A percentile compares a stretch with the other conserved stretches of the same genome.
phyloP scores from a whole-genome alignment of 352 stramenopile species.

The Pythium sukuiense region DNA sequence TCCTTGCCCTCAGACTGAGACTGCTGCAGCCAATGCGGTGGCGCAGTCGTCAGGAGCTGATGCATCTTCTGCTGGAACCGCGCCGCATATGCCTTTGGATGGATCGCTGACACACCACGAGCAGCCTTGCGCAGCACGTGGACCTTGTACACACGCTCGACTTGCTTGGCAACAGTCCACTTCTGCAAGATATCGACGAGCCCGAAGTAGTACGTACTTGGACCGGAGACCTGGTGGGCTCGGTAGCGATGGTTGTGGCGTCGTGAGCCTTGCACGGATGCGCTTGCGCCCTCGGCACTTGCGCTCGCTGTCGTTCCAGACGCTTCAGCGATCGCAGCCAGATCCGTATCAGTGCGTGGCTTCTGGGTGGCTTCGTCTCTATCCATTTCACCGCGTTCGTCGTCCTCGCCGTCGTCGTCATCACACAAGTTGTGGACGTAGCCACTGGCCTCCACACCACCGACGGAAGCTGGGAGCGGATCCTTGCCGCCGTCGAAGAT shows the following conservation, averaged over 20 bases:
- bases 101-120: slow-evolving; percentile 74
- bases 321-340: not conserved
- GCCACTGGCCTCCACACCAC: slow-evolving; percentile 26
- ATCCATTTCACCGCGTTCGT: slow-evolving; percentile 27
- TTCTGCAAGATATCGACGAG: slow-evolving; percentile 90
- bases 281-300: not conserved
- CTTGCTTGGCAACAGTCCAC: slow-evolving; percentile 80
- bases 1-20: slow-evolving; percentile 31
- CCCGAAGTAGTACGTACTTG: slow-evolving; percentile 89
- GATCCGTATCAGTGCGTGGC: not conserved
- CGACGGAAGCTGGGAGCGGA: not conserved
- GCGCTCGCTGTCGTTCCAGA: slow-evolving; percentile 16
- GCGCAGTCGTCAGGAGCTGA: slow-evolving; percentile 73
- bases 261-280: not conserved
- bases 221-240: slow-evolving; percentile 78
- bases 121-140: slow-evolving; percentile 68
- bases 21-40: slow-evolving; percentile 20
- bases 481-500: not conserved
- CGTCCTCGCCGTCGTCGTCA: slow-evolving; percentile 26
- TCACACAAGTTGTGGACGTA: slow-evolving; percentile 41
- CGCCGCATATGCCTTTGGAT: slow-evolving; percentile 63
- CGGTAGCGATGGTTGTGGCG: slow-evolving; percentile 48
- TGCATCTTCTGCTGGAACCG: slow-evolving; percentile 87
- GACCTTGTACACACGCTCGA: slow-evolving; percentile 85
- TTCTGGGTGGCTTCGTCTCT: slow-evolving; percentile 3